A percentile compares a stretch with the other conserved stretches of the same genome.
Conservation (phyloP, 1,139 yeast genomes). For the Hansenula lynferdii region DNA sequence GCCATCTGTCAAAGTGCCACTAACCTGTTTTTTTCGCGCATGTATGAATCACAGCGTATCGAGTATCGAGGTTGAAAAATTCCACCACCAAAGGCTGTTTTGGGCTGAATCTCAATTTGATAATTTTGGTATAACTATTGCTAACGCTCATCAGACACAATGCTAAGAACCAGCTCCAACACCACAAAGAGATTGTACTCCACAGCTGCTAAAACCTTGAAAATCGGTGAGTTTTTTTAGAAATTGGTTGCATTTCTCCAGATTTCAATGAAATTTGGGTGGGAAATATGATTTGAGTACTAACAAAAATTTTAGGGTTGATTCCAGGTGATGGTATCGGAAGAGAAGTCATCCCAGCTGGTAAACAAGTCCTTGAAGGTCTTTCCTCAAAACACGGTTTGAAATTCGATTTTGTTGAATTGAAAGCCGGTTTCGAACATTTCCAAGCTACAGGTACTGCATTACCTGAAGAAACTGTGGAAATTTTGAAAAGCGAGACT, state of each 20-base stretch:
- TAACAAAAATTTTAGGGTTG: constrained; percentile 36
- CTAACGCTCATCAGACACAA: background rate
- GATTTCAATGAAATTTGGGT: too few species aligned
- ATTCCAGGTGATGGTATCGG: constrained; percentile 99
- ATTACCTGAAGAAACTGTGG: constrained; percentile 88
- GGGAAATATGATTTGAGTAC: too few species aligned
- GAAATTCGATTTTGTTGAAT: constrained; percentile 48
- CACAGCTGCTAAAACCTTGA: constrained; percentile 30
- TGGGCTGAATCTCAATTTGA: too few species aligned
- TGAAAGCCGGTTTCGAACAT: constrained; percentile 53
- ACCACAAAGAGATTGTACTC: constrained; percentile 24
- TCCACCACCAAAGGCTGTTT: too few species aligned
- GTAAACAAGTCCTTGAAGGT: constrained; percentile 77
- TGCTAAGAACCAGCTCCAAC: constrained; percentile 11
- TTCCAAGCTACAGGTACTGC: constrained; percentile 94
- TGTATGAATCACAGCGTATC: too few species aligned
- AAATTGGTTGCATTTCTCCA: too few species aligned
- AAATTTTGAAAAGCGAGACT: constrained; percentile 71
- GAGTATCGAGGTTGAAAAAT: too few species aligned
- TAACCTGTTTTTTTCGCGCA: too few species aligned
- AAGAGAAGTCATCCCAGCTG: constrained; percentile 95
- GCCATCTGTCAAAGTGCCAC: too few species aligned
- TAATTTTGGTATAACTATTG: too few species aligned
- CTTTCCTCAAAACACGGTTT: constrained; percentile 77
- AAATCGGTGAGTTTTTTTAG: constrained; percentile 27